Conservation (phyloP, 371 early-diverging fungal genomes). For the Lichtheimia ramosa region DNA sequence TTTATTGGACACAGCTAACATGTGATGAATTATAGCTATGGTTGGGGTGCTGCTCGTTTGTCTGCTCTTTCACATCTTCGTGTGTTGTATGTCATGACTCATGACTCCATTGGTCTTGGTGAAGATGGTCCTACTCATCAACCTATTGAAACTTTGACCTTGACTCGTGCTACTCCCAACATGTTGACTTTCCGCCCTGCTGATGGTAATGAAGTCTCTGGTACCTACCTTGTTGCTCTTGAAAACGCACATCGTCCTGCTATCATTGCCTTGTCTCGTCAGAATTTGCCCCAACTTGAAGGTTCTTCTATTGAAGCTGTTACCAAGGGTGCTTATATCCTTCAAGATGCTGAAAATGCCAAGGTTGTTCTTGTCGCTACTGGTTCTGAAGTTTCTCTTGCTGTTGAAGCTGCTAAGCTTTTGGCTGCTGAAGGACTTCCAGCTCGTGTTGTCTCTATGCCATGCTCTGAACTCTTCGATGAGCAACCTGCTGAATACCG, state of each 20-base stretch:
- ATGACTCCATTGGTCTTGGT: constrained; percentile 99
- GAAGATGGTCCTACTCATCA: constrained; percentile 99
- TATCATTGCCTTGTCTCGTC: constrained; percentile 92
- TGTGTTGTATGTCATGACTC: constrained; percentile 97
- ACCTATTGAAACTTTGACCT: constrained; percentile 96
- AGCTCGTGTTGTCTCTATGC: constrained; percentile 92
- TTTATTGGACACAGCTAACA: background rate
- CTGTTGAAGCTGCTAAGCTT: constrained; percentile 75
- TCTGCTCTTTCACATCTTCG: constrained; percentile 87
- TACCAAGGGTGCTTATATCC: constrained; percentile 77
- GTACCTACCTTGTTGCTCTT: constrained; percentile 85
- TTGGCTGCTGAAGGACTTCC: constrained; percentile 55
- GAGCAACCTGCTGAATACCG: constrained; percentile 86
- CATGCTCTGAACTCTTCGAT: constrained; percentile 91
- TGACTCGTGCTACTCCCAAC: constrained; percentile 96
- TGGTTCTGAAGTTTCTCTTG: constrained; percentile 94
- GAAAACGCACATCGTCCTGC: constrained; percentile 72
- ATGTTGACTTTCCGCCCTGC: constrained; percentile 91
- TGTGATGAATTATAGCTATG: constrained; percentile 37
- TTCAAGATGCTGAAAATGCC: constrained; percentile 59
- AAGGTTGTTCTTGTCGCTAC: constrained; percentile 82
- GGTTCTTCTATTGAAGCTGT: constrained; percentile 81
- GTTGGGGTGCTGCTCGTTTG: constrained; percentile 90
- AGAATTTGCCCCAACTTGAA: constrained; percentile 90
- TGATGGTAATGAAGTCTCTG: constrained; percentile 96